These are phyloP conservation scores for Nevesoporus exiguus DNA, from an alignment of 768 basidiomycete genomes.

Conservation along the genomic window DNA sequence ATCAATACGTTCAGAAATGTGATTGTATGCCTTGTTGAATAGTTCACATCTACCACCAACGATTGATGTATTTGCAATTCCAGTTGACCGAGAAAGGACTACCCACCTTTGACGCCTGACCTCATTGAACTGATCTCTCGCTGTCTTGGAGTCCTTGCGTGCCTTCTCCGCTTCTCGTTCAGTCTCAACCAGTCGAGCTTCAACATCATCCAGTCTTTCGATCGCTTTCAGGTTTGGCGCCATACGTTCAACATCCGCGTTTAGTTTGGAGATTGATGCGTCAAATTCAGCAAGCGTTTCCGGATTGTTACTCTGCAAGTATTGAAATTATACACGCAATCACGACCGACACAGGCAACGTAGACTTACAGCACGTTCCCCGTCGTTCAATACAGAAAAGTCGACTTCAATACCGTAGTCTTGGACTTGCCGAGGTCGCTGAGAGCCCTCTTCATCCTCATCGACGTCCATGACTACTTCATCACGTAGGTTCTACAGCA, in stretches of 20 bases:
- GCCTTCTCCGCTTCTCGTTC: slow-evolving; percentile 93
- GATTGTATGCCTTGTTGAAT: slow-evolving; percentile 94
- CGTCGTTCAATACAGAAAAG: slow-evolving; percentile 70
- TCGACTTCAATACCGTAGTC: slow-evolving; percentile 91
- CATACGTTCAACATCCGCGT: slow-evolving; percentile 84
- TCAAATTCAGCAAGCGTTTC: slow-evolving; percentile 73
- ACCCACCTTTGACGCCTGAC: slow-evolving; percentile 75
- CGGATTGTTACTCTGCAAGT: slow-evolving; percentile 51
- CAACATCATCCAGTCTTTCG: slow-evolving; percentile 82
- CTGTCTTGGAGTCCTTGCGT: slow-evolving; percentile 81
- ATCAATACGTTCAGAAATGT: slow-evolving; percentile 94
- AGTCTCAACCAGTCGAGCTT: slow-evolving; percentile 80
- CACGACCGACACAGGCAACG: not conserved
- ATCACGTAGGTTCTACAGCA: slow-evolving; percentile 68
- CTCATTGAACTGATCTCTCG: slow-evolving; percentile 90
- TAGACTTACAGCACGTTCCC: slow-evolving; percentile 59
- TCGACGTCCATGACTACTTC: slow-evolving; percentile 93
- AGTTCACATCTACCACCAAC: slow-evolving; percentile 54
- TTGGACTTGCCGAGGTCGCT: slow-evolving; percentile 63
- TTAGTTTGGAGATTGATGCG: slow-evolving; percentile 63
- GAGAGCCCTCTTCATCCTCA: slow-evolving; percentile 79
- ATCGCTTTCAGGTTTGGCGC: slow-evolving; percentile 97
- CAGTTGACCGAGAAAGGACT: not conserved
- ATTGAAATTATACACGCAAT: not conserved
- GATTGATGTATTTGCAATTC: slow-evolving; percentile 1